Evolutionary conservation across 2,329 filamentous ascomycete genomes (phyloP).

Genomic region (Sporothrix curviconia): DNA sequence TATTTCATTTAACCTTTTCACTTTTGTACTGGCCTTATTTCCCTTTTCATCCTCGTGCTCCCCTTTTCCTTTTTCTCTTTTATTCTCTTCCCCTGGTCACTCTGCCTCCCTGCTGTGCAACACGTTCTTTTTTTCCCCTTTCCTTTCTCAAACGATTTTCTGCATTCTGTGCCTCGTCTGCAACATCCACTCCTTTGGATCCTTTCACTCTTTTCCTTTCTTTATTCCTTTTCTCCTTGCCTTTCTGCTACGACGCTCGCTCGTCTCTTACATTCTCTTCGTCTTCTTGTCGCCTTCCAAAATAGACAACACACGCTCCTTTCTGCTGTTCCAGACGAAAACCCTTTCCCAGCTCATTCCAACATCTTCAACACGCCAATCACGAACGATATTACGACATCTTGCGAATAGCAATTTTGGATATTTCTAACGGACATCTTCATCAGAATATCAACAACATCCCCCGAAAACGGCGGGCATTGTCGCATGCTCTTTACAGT

Average conservation of each 20-base stretch:
- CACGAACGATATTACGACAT: neutral
- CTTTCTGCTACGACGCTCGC: neutral
- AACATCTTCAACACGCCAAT: neutral
- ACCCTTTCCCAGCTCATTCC: no score
- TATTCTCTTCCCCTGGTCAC: slow-evolving; percentile 1
- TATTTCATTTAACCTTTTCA: slow-evolving; percentile 16
- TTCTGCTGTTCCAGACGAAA: neutral
- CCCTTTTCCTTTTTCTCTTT: slow-evolving; percentile 4
- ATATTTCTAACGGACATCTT: no score
- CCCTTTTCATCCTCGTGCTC: slow-evolving; percentile 4
- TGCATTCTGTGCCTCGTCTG: slow-evolving; percentile 1
- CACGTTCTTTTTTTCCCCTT: neutral
- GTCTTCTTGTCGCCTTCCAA: neutral
- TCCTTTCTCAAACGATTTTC: neutral
- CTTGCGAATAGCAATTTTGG: no score
- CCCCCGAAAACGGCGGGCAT: no score
- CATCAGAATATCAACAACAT: no score
- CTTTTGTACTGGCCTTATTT: slow-evolving; percentile 11
- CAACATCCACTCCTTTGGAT: neutral
- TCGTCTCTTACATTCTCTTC: slow-evolving; percentile 9
- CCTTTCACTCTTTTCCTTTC: neutral
- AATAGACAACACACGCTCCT: neutral
- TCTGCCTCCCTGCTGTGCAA: neutral
- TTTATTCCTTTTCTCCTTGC: neutral
- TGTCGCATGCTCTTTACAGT: no score